Evolutionary conservation across 2,329 filamentous ascomycete species (phyloP), one percentile per base, ranked within the genome.

Genomic region (Cercospora citrullina): DNA sequence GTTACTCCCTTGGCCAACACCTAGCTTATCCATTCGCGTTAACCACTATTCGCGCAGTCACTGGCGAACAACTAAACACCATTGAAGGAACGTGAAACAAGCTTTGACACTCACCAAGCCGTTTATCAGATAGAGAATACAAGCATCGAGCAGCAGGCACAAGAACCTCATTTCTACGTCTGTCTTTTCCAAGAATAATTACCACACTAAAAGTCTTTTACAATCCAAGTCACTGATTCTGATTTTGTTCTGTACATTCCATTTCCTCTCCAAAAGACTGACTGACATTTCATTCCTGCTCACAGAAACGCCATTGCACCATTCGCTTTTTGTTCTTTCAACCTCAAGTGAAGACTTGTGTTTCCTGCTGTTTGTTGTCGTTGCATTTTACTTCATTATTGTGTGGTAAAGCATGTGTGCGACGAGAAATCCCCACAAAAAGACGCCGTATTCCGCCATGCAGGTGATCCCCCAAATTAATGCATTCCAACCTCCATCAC

Each of bases 91-190:
- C n/a, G n/a, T n/a, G n/a, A n/a, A n/a, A n/a, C n/a, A n/a, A n/a
- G n/a, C n/a, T n/a, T n/a, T n/a, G n/a, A n/a, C n/a, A n/a, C n/a
- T n/a, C n/a, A n/a, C n/a, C n/a, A 36, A 36, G 33, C 33, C 1
- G 2, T 39, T 39, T 5, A 16, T 39, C 14, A 39, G 33, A 39
- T 3, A 16, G 36, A 39, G 2, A 39, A n/a, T 14, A n/a, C 36
- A 5, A 36, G 4, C 36, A n/a, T 39, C 36, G 36, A 42, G 36
- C 36, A n/a, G 3, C 36, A 42, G 36, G 78, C 39, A 21, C 39
- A 30, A 45, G 42, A 16, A 23, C 26, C 21, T 51, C 45, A 21
- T 51, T 51, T 26, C 45, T 14, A 51, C 45, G 45, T 23, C 45
- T 51, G 10, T 33, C 10, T 33, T 12, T 48, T 14, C 5, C 45